Evolutionary conservation across 192 early-diverging fungal species (phyloP).

Genomic region (Coemansia sp.): DNA sequence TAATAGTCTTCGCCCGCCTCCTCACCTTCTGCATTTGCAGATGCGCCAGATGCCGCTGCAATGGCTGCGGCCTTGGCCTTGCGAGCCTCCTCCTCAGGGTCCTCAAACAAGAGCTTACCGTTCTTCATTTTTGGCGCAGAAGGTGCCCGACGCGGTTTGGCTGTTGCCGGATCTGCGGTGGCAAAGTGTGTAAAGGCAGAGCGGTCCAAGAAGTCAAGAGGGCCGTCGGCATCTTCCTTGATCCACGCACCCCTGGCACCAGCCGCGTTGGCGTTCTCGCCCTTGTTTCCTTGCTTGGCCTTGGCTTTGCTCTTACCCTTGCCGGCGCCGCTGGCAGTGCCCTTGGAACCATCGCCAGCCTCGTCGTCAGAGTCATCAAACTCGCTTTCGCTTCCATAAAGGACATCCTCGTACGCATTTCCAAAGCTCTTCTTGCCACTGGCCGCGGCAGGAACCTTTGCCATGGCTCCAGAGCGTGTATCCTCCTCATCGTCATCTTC

Average conservation of each 20-base stretch:
- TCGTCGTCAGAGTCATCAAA: constrained; percentile 75
- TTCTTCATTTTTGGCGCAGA: constrained; percentile 65
- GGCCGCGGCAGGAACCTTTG: constrained; percentile 31
- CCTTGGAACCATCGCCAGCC: constrained; percentile 37
- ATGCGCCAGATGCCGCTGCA: constrained; percentile 28
- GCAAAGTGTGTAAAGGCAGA: constrained; percentile 71
- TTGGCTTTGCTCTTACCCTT: constrained; percentile 3
- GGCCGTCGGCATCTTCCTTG: constrained; percentile 67
- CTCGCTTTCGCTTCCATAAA: constrained; percentile 94
- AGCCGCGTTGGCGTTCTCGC: not conserved
- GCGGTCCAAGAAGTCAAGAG: constrained; percentile 90
- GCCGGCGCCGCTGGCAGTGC: constrained; percentile 21
- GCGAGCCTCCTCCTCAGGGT: constrained; percentile 57
- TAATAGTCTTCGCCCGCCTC: constrained; percentile 80
- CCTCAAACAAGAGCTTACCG: constrained; percentile 83
- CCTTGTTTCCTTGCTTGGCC: constrained; percentile 32
- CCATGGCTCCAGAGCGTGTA: constrained; percentile 31
- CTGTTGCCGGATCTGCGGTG: constrained; percentile 45
- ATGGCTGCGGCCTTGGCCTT: constrained; percentile 35
- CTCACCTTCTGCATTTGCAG: constrained; percentile 34
- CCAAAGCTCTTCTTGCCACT: constrained; percentile 63
- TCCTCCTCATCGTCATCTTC: constrained; percentile 44
- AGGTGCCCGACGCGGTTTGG: constrained; percentile 39
- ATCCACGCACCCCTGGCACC: constrained; percentile 56
- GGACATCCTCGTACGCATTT: constrained; percentile 80